Conservation (phyloP, 805 yeast genomes). For the Kazachstania viticola region DNA sequence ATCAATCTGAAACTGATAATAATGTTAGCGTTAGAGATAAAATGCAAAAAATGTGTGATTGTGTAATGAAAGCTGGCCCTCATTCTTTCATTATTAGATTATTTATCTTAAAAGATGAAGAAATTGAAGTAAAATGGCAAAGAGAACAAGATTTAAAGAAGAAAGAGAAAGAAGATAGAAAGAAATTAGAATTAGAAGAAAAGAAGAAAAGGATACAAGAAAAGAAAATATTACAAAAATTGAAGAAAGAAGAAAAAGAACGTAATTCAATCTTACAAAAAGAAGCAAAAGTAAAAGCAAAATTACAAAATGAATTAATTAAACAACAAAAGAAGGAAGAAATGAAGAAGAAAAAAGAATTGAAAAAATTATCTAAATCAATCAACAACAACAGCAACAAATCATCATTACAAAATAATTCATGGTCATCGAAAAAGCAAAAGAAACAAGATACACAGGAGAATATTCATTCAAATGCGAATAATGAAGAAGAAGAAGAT, state of each 20-base stretch:
- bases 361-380: constrained; percentile 1
- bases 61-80: constrained; percentile 65
- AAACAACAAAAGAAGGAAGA: constrained; percentile 12
- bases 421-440: too few relatives aligned
- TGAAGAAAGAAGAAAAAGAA: constrained; percentile 18
- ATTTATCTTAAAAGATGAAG: constrained; percentile 78
- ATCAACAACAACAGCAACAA: neutral
- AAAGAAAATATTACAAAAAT: constrained; percentile 17
- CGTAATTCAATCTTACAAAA: constrained; percentile 9
- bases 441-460: too few relatives aligned
- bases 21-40: constrained; percentile 41
- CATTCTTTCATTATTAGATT: constrained; percentile 68
- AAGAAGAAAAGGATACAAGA: constrained; percentile 17
- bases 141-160: constrained; percentile 29
- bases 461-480: too few relatives aligned
- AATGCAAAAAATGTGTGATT: constrained; percentile 81
- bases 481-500: too few relatives aligned
- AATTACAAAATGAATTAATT: constrained; percentile 10
- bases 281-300: constrained; percentile 15
- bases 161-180: constrained; percentile 28
- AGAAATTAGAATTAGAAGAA: constrained; percentile 26
- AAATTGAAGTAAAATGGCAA: constrained; percentile 39
- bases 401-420: neutral
- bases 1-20: neutral
- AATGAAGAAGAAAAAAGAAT: constrained; percentile 15